Conservation (phyloP, 768 basidiomycete genomes). For the Kwoniella bestiolae region DNA sequence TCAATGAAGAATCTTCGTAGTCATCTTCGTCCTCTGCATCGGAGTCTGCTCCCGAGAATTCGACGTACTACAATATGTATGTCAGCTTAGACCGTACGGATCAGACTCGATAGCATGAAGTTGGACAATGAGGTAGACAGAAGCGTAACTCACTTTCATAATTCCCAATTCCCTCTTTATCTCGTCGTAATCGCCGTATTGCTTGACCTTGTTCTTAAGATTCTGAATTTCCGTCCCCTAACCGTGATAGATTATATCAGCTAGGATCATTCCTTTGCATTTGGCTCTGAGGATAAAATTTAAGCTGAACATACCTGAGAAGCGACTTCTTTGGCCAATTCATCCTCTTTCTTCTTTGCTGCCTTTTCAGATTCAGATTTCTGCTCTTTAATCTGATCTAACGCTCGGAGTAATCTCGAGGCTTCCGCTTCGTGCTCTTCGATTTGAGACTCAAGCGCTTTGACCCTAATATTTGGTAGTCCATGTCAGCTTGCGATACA, state of each 20-base stretch:
- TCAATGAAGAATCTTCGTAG: constrained; percentile 57
- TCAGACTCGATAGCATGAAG: background rate
- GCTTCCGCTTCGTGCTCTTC: constrained; percentile 76
- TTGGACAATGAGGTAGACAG: no score
- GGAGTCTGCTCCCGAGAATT: constrained; percentile 87
- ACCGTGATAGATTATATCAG: background rate
- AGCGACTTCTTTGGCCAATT: constrained; percentile 65
- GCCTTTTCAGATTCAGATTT: constrained; percentile 67
- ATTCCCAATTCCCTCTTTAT: constrained; percentile 97
- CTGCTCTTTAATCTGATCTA: constrained; percentile 62
- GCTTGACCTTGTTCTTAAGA: constrained; percentile 70
- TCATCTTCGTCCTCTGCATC: constrained; percentile 64
- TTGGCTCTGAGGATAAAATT: no score
- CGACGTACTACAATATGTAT: constrained; percentile 74
- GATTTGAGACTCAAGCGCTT: constrained; percentile 73
- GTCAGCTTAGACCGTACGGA: background rate
- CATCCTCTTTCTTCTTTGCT: constrained; percentile 66
- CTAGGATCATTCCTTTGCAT: no score
- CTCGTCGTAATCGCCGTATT: constrained; percentile 88
- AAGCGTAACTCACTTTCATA: constrained; percentile 74
- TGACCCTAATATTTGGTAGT: constrained; percentile 62
- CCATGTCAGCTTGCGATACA: background rate
- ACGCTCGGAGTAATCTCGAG: constrained; percentile 68
- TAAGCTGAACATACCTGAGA: constrained; percentile 62
- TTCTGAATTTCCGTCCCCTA: constrained; percentile 71